Base-by-base conservation (phyloP, 2,329 filamentous ascomycete genomes). In the Clarireedia homoeocarpa region DNA sequence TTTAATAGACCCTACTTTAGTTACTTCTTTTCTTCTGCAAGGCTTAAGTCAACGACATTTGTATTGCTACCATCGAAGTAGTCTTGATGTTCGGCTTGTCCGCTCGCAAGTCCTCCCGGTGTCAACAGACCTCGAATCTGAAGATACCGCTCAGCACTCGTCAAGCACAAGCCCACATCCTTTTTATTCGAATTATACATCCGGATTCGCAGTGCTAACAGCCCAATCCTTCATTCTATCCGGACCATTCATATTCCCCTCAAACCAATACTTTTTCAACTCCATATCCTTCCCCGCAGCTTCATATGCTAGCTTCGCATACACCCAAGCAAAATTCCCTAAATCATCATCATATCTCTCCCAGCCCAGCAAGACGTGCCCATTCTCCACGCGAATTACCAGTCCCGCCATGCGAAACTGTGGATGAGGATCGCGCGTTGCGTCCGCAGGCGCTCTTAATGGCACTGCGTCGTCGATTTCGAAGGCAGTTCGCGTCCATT, bases 171-270 rank as follows among this genome's bases (percentile, higher is more conserved):
- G 3, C 12, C 3, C 17, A 6, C 6, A 9, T 9, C n/a, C 40
- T 2, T 10, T 12, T 17, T 5, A 17, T 5, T 7, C 40, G 6
- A 23, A 9, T 20, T 23, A 20, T 9, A 4, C 4, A 44, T 44
- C n/a, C 39, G 40, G 40, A 30, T 14, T 24, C 12, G 24, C 23
- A 1, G 14, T 39, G 17, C 12, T 51, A 14, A 44, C 53, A 45
- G 51, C 53, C 53, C 53, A 55, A 27, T 55, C 47, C 5, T 45
- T 51, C 53, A 51, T 51, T 0, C 47, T 48, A 51, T 55, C 47
- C 20, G 40, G 42, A 1, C 53, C 53, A 51, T 45, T 38, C 53
- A 55, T 55, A 15, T 14, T 1, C 1, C 53, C 53, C 17, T 55
- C 53, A 24, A 55, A 20, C 30, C 40, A 51, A 51, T 51, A 55